Evolutionary conservation across 768 basidiomycete species (phyloP).

Genomic region (Leccinum arenicola): DNA sequence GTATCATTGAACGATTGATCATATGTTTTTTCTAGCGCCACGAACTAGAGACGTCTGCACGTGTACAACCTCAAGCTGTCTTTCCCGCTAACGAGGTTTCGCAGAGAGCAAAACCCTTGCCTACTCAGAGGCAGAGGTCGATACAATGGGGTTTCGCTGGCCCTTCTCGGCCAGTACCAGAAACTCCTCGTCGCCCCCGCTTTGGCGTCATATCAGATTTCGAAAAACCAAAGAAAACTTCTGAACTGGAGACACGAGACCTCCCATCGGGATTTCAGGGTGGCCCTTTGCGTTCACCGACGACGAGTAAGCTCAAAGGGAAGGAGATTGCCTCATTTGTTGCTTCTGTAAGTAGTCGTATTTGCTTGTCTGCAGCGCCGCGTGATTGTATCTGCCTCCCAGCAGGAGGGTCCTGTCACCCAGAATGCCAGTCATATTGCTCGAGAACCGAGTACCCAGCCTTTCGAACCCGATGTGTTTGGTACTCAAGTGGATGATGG

Average conservation of each 20-base stretch:
- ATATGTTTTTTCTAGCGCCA: conserved; percentile 49
- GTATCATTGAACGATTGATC: conserved; percentile 12
- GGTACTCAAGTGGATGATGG: conserved; percentile 13
- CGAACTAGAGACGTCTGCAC: conserved; percentile 56
- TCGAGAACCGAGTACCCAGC: conserved; percentile 5
- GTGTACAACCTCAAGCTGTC: conserved; percentile 47
- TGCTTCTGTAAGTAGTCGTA: conserved; percentile 12
- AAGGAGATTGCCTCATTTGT: conserved; percentile 10
- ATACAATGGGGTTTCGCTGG: conserved; percentile 25
- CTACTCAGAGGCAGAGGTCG: conserved; percentile 41
- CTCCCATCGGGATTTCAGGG: conserved; percentile 28
- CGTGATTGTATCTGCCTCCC: not conserved
- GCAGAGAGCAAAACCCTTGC: conserved; percentile 38
- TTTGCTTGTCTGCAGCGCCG: not conserved
- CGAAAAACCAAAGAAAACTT: conserved; percentile 19
- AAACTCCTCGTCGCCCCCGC: conserved; percentile 40
- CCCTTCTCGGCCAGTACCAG: conserved; percentile 29
- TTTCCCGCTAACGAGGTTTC: conserved; percentile 44
- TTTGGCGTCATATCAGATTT: conserved; percentile 29
- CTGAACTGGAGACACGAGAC: conserved; percentile 15
- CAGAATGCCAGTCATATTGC: conserved; percentile 26
- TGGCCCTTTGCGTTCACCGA: conserved; percentile 20
- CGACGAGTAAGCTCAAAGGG: conserved; percentile 12
- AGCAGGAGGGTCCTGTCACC: conserved; percentile 16
- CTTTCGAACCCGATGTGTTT: conserved; percentile 22